These are phyloP conservation scores for Yamadazyma sp. DNA, from an alignment of 1,139 yeast genomes.

Conservation along the genomic window DNA sequence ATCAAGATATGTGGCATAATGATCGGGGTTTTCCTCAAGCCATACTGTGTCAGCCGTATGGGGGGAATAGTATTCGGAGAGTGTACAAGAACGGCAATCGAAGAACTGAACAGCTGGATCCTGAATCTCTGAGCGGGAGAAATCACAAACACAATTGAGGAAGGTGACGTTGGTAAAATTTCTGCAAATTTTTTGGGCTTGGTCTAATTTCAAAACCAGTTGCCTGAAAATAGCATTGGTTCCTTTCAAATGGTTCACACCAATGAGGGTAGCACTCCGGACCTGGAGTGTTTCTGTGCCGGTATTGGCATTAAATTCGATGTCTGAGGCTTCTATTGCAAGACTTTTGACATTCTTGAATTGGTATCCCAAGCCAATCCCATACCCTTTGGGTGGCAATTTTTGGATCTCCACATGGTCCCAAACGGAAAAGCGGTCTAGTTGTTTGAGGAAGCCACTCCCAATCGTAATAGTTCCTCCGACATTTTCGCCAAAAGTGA, in stretches of 20 bases:
- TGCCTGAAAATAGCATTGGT: not conserved
- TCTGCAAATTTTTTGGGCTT: not conserved
- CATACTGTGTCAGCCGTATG: no score
- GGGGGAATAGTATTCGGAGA: no score
- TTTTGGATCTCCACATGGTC: not conserved
- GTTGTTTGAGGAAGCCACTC: not conserved
- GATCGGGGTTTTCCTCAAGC: no score
- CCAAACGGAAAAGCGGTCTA: not conserved
- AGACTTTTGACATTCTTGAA: conserved; percentile 1
- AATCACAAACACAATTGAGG: not conserved
- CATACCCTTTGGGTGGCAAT: not conserved
- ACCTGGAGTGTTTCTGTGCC: not conserved
- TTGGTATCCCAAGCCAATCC: not conserved
- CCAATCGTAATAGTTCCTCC: not conserved
- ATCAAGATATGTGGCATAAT: no score
- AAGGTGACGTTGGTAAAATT: not conserved
- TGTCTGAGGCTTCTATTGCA: not conserved
- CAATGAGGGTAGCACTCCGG: not conserved
- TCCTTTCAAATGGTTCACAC: not conserved
- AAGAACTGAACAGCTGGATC: no score
- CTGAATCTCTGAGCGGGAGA: not conserved
- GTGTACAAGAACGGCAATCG: no score
- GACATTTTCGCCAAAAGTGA: no score
- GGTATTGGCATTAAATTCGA: not conserved
- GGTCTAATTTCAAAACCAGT: not conserved